Evolutionary conservation across 768 basidiomycete genomes (phyloP).

Genomic region (Ephemerocybe angulata): DNA sequence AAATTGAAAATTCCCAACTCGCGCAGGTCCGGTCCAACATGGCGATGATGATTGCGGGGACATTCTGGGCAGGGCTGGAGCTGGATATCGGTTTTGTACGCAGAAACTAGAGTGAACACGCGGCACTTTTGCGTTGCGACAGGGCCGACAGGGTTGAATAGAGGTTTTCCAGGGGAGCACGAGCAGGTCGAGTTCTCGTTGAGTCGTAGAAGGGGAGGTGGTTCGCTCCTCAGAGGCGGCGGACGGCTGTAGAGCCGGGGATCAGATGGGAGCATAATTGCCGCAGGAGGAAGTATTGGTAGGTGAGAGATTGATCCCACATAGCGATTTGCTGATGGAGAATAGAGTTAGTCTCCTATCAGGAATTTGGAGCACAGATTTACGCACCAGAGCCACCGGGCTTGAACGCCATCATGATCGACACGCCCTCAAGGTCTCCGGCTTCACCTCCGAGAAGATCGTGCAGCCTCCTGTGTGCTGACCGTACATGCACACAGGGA

Average conservation of each 20-base stretch:
- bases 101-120: constrained; percentile 11
- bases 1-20: constrained; percentile 31
- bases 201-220: neutral
- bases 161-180: constrained; percentile 7
- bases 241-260: neutral
- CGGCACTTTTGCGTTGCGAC: too few species aligned
- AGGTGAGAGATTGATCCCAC: constrained; percentile 12
- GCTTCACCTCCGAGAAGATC: neutral
- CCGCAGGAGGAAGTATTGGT: constrained; percentile 9
- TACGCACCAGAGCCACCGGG: too few species aligned
- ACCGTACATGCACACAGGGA: neutral
- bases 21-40: constrained; percentile 28
- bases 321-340: neutral
- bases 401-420: too few species aligned
- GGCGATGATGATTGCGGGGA: constrained; percentile 8
- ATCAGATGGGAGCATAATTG: constrained; percentile 13
- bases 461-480: neutral
- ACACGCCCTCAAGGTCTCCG: neutral
- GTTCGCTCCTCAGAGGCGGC: constrained; percentile 1
- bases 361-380: neutral
- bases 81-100: constrained; percentile 6
- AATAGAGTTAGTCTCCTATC: neutral
- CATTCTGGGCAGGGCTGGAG: constrained; percentile 16
- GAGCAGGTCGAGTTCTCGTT: constrained; percentile 9
- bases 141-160: too few species aligned